Conservation (phyloP, 306 rosid genomes). For the Oemleria cerasiformis region DNA sequence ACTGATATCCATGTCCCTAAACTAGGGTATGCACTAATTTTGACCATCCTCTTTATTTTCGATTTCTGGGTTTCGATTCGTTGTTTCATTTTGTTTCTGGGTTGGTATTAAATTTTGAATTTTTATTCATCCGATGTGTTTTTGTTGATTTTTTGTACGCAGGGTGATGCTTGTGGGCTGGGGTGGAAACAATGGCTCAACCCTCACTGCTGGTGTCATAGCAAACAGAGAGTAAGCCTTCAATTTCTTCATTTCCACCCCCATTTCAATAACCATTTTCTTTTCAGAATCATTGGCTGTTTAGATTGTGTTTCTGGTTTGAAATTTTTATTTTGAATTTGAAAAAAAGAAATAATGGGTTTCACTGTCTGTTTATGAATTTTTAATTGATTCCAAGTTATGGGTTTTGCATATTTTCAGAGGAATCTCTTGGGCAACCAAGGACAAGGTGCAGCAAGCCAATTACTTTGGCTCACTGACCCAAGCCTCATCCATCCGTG, state of each 20-base stretch:
- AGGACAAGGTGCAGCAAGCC: constrained; percentile 92
- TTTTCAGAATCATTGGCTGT: neutral
- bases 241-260: neutral
- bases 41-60: neutral
- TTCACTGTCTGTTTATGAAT: neutral
- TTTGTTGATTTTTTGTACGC: neutral
- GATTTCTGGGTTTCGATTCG: neutral
- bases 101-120: neutral
- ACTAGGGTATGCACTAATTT: constrained; percentile 60
- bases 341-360: too few species aligned
- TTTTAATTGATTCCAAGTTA: constrained; percentile 9
- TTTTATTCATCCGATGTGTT: neutral
- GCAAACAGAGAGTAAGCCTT: constrained; percentile 83
- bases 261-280: neutral
- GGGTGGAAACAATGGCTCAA: constrained; percentile 95
- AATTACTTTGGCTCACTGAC: constrained; percentile 92
- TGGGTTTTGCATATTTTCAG: constrained; percentile 36
- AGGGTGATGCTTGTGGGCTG: constrained; percentile 99
- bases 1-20: constrained; percentile 73
- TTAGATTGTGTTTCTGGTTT: neutral
- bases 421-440: constrained; percentile 99
- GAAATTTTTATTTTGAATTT: neutral
- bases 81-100: neutral
- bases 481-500: constrained; percentile 87
- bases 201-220: constrained; percentile 89